Evolutionary conservation across 2,329 filamentous ascomycete genomes (phyloP).

Genomic region (Cercospora berteroae): DNA sequence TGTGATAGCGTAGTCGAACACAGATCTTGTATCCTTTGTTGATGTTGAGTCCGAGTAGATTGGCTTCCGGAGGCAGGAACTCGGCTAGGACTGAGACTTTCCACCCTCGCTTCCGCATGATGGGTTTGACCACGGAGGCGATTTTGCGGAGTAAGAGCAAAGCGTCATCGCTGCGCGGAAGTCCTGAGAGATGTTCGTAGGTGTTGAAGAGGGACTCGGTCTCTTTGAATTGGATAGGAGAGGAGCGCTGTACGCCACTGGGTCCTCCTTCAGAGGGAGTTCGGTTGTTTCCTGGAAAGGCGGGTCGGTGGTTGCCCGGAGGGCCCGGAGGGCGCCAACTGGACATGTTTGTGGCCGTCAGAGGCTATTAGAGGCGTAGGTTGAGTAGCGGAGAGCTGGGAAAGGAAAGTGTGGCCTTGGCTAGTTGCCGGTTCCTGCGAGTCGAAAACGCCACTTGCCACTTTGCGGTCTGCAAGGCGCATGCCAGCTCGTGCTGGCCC

Average conservation of each 20-base stretch:
- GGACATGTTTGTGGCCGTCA: slow-evolving; percentile 17
- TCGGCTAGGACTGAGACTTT: slow-evolving; percentile 75
- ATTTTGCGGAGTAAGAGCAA: slow-evolving; percentile 69
- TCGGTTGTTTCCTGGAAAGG: not conserved
- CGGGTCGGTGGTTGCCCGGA: slow-evolving; percentile 18
- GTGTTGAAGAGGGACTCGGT: slow-evolving; percentile 50
- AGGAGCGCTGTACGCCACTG: slow-evolving; percentile 35
- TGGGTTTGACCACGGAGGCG: slow-evolving; percentile 86
- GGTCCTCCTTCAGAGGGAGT: slow-evolving; percentile 31
- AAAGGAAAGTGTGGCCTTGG: not conserved
- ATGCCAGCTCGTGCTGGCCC: not conserved
- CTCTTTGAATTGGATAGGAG: slow-evolving; percentile 43
- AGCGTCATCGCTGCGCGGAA: slow-evolving; percentile 47
- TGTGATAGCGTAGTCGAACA: slow-evolving; percentile 73
- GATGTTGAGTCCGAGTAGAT: slow-evolving; percentile 76
- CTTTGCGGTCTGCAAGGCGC: not conserved
- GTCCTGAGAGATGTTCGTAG: slow-evolving; percentile 50
- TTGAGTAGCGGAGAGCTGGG: not conserved
- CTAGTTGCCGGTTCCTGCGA: not conserved
- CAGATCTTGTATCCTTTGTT: slow-evolving; percentile 76
- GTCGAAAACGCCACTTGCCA: not conserved
- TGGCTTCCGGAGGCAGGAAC: slow-evolving; percentile 74
- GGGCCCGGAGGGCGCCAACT: slow-evolving; percentile 22
- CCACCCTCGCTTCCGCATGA: slow-evolving; percentile 87
- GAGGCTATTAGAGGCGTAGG: not conserved